Conservation (phyloP, 495 filamentous ascomycete genomes). For the Antarctomyces pellizariae region DNA sequence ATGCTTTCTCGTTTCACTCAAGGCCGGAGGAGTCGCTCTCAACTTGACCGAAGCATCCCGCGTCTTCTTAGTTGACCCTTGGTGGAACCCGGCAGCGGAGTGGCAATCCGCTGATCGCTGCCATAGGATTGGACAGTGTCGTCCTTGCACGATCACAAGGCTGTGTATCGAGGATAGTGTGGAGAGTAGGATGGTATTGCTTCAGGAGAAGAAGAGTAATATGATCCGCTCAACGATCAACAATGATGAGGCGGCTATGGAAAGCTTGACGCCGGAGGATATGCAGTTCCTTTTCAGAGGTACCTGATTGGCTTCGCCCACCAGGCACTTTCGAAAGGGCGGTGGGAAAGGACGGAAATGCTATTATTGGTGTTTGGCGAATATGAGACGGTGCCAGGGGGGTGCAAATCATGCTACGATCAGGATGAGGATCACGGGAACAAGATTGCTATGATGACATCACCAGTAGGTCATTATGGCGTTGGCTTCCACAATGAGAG, state of each 20-base stretch:
- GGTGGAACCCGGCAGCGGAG: conserved; percentile 96
- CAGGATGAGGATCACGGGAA: no score
- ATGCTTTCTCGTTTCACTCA: conserved; percentile 83
- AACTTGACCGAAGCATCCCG: conserved; percentile 85
- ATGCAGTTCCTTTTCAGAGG: conserved; percentile 88
- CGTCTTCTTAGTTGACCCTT: conserved; percentile 90
- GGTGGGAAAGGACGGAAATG: no score
- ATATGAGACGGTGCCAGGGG: no score
- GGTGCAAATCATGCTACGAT: no score
- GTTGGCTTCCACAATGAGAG: no score
- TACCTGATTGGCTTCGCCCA: no score
- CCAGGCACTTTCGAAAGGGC: conserved; percentile 4
- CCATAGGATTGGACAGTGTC: conserved; percentile 85
- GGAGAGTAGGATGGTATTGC: conserved; percentile 74
- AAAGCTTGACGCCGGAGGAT: conserved; percentile 72
- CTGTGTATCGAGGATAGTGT: conserved; percentile 91
- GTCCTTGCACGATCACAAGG: conserved; percentile 82
- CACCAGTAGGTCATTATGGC: no score
- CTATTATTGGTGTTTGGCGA: no score
- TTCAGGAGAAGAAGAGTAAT: conserved; percentile 93
- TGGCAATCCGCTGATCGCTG: conserved; percentile 95
- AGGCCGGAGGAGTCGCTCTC: conserved; percentile 84
- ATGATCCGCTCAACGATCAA: conserved; percentile 95
- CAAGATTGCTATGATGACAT: no score
- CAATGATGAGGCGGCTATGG: conserved; percentile 65